Evolutionary conservation across 1,284 basidiomycete species (phyloP), one percentile per base, ranked within the genome.

Genomic region (Ceratobasidium papillatum): DNA sequence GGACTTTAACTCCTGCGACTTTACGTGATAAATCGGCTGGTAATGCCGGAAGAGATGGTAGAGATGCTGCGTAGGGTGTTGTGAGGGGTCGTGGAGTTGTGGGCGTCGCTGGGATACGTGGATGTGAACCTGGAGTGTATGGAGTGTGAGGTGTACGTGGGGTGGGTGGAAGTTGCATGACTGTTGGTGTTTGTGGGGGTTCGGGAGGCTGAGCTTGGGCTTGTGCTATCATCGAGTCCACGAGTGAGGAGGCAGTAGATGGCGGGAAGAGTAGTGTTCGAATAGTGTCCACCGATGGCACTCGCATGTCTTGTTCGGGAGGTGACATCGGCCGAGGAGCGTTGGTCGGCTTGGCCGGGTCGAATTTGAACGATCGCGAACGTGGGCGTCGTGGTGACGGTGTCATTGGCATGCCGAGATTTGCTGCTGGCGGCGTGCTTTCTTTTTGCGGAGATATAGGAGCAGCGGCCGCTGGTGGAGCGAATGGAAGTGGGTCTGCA

Each of bases 81-180:
- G 69, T 52, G 12, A 72, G 58, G n/a, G 69, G 52, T 43, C 62
- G 62, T 12, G 58, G 63, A 22, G 63, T 51, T 43, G 65, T 68
- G 25, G 65, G 65, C 41, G 65, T 59, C 9, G 43, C 8, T 9
- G 64, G 64, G 25, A 66, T 36, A 5, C 45, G 64, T 7, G 64
- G 17, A 22, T 30, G 64, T 0, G 64, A 14, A 3, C 27, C 45
- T 36, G 64, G 64, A 1, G 64, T 66, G 22, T 25, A 47, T 7
- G 49, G 45, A 1, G 64, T 66, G 19, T 51, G 49, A 7, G 64
- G 64, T 38, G 30, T 65, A 2, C 22, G 65, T 7, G 65, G 51
- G 11, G 56, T 38, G 2, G 32, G 41, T 9, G 54, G 43, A 38
- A 43, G 25, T 36, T 47, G 11, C 14, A 47, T 49, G 17, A 25